These are phyloP conservation scores for Cornus suecica DNA, from an alignment of 148 eudicot genomes.

Conservation along the genomic window DNA sequence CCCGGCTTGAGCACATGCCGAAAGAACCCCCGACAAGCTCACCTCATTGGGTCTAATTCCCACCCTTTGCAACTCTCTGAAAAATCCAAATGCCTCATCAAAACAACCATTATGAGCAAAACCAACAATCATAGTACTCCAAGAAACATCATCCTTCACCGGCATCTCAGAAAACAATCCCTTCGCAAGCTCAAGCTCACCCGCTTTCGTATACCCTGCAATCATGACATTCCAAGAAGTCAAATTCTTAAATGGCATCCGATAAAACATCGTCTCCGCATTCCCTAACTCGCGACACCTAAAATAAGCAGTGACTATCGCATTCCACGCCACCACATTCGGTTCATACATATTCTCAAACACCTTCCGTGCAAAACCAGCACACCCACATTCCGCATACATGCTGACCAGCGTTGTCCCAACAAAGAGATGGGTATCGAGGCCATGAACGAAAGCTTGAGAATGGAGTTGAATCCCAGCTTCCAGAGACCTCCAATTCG, in stretches of 20 bases:
- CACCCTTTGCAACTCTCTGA: conserved; percentile 32
- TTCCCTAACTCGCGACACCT: conserved; percentile 39
- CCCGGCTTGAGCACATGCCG: conserved; percentile 61
- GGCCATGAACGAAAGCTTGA: conserved; percentile 35
- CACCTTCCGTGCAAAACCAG: conserved; percentile 42
- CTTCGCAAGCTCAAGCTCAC: conserved; percentile 41
- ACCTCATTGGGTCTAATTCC: conserved; percentile 50
- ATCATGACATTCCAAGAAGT: conserved; percentile 54
- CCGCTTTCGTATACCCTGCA: conserved; percentile 44
- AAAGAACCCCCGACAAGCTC: conserved; percentile 50
- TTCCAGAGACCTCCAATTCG: conserved; percentile 34
- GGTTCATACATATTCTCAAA: conserved; percentile 60
- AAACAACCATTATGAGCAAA: conserved; percentile 46
- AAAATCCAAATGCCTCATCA: conserved; percentile 47
- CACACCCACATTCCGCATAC: conserved; percentile 55
- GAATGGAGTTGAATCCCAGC: conserved; percentile 58
- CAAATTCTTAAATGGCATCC: conserved; percentile 42
- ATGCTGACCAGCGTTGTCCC: conserved; percentile 56
- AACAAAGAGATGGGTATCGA: conserved; percentile 46
- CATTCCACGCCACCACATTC: conserved; percentile 70
- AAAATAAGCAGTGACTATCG: conserved; percentile 50
- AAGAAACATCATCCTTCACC: conserved; percentile 56
- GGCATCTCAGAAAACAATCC: conserved; percentile 43
- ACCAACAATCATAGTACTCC: conserved; percentile 64
- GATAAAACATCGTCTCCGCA: conserved; percentile 33